Evolutionary conservation across 176 grass and related monocot genomes (phyloP), one percentile per base, ranked within the genome.

Genomic region (Ensete ventricosum): DNA sequence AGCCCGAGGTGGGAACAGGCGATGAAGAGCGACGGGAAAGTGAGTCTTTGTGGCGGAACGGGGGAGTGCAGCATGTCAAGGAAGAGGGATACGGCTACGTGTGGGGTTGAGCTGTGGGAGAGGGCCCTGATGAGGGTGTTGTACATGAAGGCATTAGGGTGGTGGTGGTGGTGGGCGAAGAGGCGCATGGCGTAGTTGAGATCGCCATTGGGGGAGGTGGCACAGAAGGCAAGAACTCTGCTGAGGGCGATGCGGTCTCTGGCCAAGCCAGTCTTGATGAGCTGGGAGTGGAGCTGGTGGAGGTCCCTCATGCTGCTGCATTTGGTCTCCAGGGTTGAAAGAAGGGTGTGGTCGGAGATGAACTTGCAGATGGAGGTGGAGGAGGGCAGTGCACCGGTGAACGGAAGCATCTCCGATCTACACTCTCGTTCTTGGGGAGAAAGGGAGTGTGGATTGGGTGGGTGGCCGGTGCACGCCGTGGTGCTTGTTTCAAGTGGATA

Each of bases 81-180:
- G 60, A 96, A 96, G 51, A 89, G 71, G 48, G 63, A 55, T 3
- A 91, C 16, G 22, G 88, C 88, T 0, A 83, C 21, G 64, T 74
- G 79, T 0, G 88, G 86, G 0, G 79, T 48, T 11, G 84, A 79
- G 14, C 86, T 81, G 22, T 85, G 79, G 64, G 88, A 81, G 13
- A 96, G 77, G 25, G 79, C 86, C 19, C 88, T 27, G 20, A 96
- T 96, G 71, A 84, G 72, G 79, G 84, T 85, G 78, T 91, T 88
- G 81, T 81, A 96, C 88, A 87, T 92, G 82, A 92, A 96, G 51
- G 92, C 64, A 71, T 91, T 96, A 48, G 83, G 81, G 4, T 43
- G 34, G 17, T 22, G 22, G 52, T 76, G 86, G 70, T 84, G 83
- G 70, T 91, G 78, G 67, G 80, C 81, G 34, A 96, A 71, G 67